Base-by-base conservation (phyloP, 108 stramenopile species). In the Skeletonema potamos region DNA sequence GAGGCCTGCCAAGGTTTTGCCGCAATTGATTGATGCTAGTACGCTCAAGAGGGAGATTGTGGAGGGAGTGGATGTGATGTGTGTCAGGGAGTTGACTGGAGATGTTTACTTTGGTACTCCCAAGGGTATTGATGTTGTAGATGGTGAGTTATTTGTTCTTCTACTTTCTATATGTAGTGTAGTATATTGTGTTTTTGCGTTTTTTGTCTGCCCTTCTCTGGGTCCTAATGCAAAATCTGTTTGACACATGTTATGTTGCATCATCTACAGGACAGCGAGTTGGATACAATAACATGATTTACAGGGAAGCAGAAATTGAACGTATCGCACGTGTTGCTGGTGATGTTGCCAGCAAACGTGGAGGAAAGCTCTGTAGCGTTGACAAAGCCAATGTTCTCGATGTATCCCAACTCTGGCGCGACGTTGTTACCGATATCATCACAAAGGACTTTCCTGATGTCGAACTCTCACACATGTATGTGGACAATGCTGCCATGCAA, bases 361-460 rank as follows among this genome's bases (percentile, higher is more conserved):
- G 75, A 3, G 92, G 93, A 48, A 94, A 96, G 67, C 84, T 98
- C 7, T 97, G 96, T 81, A 95, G 93, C 63, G 96, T 99, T 57
- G 98, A 99, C 89, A 99, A 99, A 89, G 97, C 97, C 62, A 99
- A 99, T 74, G 98, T 99, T 6, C 90, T 99, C 83, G 98, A 98
- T 75, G 97, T 97, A 43, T 94, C 92, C 72, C 98, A 97, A 72
- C 86, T 99, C 46, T 99, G 98, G 98, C 79, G 96, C 60, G 97
- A 97, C 27, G 97, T 99, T 32, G 93, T 95, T 55, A 96, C 91
- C 10, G 84, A 93, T 48, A 91, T 96, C 66, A 92, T 96, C 59
- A 74, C 85, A 58, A 86, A 92, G 70, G 89, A 96, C 57, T 96
- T 93, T 79, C 82, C 92, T 0, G 88, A 95, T 54, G 93, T 99